Percentiles rank a stretch among this genome's conserved stretches.
Conservation (phyloP, 257 asterid genomes). For the Solanum chmielewskii region DNA sequence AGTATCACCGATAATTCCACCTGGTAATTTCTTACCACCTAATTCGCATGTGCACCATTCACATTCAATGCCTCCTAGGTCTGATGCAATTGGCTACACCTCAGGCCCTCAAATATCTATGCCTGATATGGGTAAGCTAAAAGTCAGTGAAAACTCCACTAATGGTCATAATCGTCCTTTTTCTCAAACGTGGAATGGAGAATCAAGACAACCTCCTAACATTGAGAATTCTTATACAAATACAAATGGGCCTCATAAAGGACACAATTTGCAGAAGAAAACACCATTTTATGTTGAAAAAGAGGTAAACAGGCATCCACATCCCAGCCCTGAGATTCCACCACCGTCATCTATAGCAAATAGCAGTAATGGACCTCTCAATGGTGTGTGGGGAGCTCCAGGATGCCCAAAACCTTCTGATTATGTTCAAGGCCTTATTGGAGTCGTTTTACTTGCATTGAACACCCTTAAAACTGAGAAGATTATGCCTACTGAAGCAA, state of each 20-base stretch:
- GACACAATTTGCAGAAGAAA: constrained; percentile 34
- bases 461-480: constrained; percentile 72
- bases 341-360: constrained; percentile 27
- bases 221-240: constrained; percentile 19
- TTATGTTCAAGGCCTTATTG: constrained; percentile 64
- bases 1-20: constrained; percentile 25
- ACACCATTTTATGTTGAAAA: constrained; percentile 20
- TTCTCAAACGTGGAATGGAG: constrained; percentile 26
- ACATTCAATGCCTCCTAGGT: constrained; percentile 7
- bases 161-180: constrained; percentile 17
- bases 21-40: constrained; percentile 19
- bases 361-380: constrained; percentile 16
- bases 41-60: constrained; percentile 7
- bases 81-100: constrained; percentile 20
- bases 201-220: constrained; percentile 40
- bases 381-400: constrained; percentile 56
- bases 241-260: constrained; percentile 30
- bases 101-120: constrained; percentile 13
- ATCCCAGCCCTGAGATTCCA: constrained; percentile 32
- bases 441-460: constrained; percentile 68
- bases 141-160: constrained; percentile 16
- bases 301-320: constrained; percentile 28
- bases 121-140: constrained; percentile 25
- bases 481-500: constrained; percentile 76
- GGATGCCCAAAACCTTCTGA: constrained; percentile 68